Percentiles rank a stretch among this genome's conserved stretches.
phyloP scores from a whole-genome alignment of 352 stramenopile genomes.

The Pythium aquatile region DNA sequence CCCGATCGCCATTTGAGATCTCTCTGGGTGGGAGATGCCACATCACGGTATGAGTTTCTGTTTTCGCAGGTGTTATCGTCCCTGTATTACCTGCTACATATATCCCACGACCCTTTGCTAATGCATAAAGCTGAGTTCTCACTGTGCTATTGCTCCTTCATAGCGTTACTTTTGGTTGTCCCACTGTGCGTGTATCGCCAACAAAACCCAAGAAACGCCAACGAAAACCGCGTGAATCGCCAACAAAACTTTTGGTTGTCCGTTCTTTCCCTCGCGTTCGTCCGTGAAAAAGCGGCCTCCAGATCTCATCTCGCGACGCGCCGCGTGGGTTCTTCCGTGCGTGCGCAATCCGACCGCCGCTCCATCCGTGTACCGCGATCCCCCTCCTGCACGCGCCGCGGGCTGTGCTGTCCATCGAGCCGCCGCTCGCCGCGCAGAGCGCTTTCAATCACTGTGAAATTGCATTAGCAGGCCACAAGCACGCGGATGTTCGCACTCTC shows the following conservation, averaged over 20 bases:
- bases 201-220: constrained; percentile 3
- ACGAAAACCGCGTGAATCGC: background rate
- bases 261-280: constrained; percentile 2
- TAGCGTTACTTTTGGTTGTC: constrained; percentile 12
- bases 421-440: background rate
- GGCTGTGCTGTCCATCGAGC: constrained; percentile 7
- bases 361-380: background rate
- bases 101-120: background rate
- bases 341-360: background rate
- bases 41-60: constrained; percentile 2
- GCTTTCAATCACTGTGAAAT: background rate
- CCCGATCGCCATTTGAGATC: constrained; percentile 3
- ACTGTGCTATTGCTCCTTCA: constrained; percentile 12
- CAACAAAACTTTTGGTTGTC: background rate
- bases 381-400: background rate
- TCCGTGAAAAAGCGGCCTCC: background rate
- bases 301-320: constrained; percentile 6
- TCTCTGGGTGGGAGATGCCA: background rate
- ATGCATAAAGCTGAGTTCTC: constrained; percentile 17
- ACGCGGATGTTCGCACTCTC: constrained; percentile 4
- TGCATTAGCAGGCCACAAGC: background rate
- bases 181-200: constrained; percentile 1
- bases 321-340: background rate
- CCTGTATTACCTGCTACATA: background rate
- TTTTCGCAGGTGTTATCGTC: background rate